These are phyloP conservation scores for Hibiscus trionum DNA, from an alignment of 345 rosid genomes.

Conservation along the genomic window DNA sequence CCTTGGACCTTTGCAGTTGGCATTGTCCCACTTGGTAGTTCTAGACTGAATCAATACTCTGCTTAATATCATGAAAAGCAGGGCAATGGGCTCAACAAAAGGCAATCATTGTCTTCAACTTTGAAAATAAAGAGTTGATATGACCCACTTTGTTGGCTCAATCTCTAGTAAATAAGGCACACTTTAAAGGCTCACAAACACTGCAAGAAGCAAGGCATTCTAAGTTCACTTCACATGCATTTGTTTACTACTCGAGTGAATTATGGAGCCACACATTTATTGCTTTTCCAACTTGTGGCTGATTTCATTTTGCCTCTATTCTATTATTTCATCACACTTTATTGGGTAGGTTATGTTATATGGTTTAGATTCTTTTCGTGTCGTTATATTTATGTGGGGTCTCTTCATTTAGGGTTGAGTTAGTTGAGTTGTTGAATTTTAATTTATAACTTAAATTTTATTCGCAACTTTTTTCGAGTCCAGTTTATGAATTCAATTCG, in stretches of 20 bases:
- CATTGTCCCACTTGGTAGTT: not conserved
- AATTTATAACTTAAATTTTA: too few species aligned
- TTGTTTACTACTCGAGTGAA: not conserved
- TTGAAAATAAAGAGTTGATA: not conserved
- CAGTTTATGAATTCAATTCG: too few species aligned
- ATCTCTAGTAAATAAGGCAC: not conserved
- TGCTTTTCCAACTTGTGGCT: not conserved
- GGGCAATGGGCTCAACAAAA: constrained; percentile 7
- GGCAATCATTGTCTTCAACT: constrained; percentile 6
- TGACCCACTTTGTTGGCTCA: constrained; percentile 10
- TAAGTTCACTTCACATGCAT: constrained; percentile 1
- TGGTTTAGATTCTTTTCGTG: not conserved
- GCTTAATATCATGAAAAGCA: not conserved
- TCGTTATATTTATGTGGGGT: not conserved
- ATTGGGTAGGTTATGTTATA: not conserved
- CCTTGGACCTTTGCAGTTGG: not conserved
- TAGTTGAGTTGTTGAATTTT: too few species aligned
- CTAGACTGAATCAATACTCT: not conserved
- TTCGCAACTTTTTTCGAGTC: too few species aligned
- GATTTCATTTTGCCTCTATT: not conserved
- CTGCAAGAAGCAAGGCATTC: not conserved
- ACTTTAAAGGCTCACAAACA: not conserved
- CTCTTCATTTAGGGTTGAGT: not conserved
- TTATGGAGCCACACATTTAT: not conserved
- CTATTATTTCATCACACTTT: not conserved